These are phyloP conservation scores for Globisporangium nagaii DNA, from an alignment of 352 stramenopile species.

Conservation along the genomic window DNA sequence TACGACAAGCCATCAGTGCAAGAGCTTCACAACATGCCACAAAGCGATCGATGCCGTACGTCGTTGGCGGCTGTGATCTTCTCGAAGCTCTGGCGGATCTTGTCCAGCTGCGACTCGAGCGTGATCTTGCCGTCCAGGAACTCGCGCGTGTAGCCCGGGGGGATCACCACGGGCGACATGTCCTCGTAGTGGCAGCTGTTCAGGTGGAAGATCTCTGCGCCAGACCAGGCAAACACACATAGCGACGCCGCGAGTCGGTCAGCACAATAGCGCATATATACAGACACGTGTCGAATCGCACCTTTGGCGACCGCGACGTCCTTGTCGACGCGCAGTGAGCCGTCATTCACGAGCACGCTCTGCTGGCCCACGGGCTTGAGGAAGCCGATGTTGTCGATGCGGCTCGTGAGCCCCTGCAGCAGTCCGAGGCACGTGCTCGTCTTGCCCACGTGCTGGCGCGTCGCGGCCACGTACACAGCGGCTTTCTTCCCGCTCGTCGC, in stretches of 20 bases:
- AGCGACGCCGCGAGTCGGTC: conserved; percentile 16
- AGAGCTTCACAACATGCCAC: too few relatives aligned
- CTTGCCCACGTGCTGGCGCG: conserved; percentile 87
- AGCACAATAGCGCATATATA: conserved; percentile 15
- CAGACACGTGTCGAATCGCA: conserved; percentile 13
- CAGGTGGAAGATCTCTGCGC: conserved; percentile 91
- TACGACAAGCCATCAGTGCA: too few relatives aligned
- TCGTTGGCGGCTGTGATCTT: conserved; percentile 58
- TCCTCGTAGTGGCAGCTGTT: conserved; percentile 89
- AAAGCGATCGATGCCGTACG: conserved; percentile 14
- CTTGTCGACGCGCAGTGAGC: conserved; percentile 87
- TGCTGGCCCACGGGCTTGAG: conserved; percentile 96
- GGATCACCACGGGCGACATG: conserved; percentile 97
- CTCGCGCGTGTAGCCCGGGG: conserved; percentile 93
- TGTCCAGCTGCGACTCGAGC: conserved; percentile 59
- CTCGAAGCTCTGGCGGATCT: conserved; percentile 69
- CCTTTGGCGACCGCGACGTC: conserved; percentile 88
- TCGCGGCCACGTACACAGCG: conserved; percentile 83
- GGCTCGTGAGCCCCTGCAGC: conserved; percentile 89
- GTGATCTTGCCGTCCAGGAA: conserved; percentile 93
- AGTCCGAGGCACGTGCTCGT: conserved; percentile 93
- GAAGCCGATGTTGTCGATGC: conserved; percentile 87
- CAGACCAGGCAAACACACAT: background rate
- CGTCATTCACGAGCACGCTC: conserved; percentile 65
- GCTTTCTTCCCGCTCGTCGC: conserved; percentile 23